Evolutionary conservation across 2,329 filamentous ascomycete species (phyloP).

Genomic region (Neoascochyta sp.): DNA sequence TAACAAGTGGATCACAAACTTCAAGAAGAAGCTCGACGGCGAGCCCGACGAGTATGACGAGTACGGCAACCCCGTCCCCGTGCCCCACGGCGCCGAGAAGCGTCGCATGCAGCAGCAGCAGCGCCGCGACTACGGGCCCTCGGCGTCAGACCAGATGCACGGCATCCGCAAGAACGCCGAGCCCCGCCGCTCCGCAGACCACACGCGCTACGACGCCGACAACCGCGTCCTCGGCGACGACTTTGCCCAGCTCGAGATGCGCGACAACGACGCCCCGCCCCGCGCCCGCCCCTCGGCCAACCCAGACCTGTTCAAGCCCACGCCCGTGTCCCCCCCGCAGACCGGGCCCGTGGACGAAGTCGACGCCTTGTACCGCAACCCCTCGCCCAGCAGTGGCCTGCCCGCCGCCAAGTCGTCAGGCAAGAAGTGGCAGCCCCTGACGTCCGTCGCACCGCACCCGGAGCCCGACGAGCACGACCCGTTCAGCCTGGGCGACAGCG

Average conservation of each 20-base stretch:
- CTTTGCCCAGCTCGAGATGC: conserved; percentile 65
- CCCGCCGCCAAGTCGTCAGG: conserved; percentile 51
- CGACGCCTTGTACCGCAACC: conserved; percentile 62
- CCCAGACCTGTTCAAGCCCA: conserved; percentile 74
- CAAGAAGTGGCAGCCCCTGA: conserved; percentile 97
- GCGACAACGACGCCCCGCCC: conserved; percentile 57
- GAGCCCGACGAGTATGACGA: conserved; percentile 65
- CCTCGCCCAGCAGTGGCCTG: conserved; percentile 33
- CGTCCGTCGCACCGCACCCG: conserved; percentile 77
- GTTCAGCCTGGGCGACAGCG: conserved; percentile 92
- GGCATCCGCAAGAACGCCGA: conserved; percentile 41
- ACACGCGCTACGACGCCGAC: conserved; percentile 90
- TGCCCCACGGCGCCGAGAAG: conserved; percentile 14
- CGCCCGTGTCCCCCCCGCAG: conserved; percentile 51
- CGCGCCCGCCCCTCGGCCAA: conserved; percentile 66
- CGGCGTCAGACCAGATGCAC: conserved; percentile 40
- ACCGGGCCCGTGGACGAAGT: conserved; percentile 74
- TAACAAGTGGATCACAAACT: conserved; percentile 83
- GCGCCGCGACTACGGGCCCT: conserved; percentile 39
- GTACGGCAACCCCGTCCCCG: conserved; percentile 44
- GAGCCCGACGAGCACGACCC: conserved; percentile 84
- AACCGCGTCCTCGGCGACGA: conserved; percentile 87
- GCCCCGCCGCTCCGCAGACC: conserved; percentile 70
- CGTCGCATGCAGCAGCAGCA: conserved; percentile 25
- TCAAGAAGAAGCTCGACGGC: conserved; percentile 92